Evolutionary conservation across 768 basidiomycete genomes (phyloP), one percentile per base, ranked within the genome.

Genomic region (Lanmaoa rubissima): DNA sequence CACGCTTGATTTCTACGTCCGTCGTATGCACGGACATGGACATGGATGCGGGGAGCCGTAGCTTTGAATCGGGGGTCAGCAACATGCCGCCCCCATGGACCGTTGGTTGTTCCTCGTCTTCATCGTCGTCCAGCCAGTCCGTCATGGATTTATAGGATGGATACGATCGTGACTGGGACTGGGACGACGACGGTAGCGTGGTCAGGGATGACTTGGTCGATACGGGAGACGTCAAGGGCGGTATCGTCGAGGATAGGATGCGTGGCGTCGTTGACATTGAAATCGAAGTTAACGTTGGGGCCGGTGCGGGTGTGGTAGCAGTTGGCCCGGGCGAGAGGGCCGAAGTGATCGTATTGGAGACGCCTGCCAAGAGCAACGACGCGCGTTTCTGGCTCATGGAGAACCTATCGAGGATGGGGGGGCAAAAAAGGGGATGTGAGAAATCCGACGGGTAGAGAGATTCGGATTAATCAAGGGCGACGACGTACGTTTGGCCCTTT

Each of bases 321-420:
- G 73, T 72, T 0, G 75, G 70, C 14, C 74, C 59, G 2, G 80
- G 75, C 8, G 74, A 68, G 53, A 83, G 66, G 0, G 79, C 84
- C 3, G 79, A 76, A 11, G 77, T 77, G 36, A 85, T 74, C 40
- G 80, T 77, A 58, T 79, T 78, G 6, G 85, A 85, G 19, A 88
- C 80, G 65, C 88, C 88, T 0, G 85, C 80, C 51, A 90, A 65
- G 32, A 90, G 76, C 1, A 81, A 61, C 0, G 87, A 87, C 0
- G 87, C 87, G 21, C 87, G 84, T 70, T 87, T 88, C 56, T 85
- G 85, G 62, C 75, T 78, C 61, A 84, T 87, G 17, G 82, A 74
- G 64, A 89, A 80, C n/a, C 88, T 90, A 19, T 48, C 21, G 9
- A 14, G 1, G 43, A 5, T 1, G 6, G 3, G 17, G 28, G 28